Percentiles rank a stretch among this genome's conserved stretches.
Evolutionary conservation across 78 protist species (phyloP).

Genomic region (Paratrimastix pyriformis): DNA sequence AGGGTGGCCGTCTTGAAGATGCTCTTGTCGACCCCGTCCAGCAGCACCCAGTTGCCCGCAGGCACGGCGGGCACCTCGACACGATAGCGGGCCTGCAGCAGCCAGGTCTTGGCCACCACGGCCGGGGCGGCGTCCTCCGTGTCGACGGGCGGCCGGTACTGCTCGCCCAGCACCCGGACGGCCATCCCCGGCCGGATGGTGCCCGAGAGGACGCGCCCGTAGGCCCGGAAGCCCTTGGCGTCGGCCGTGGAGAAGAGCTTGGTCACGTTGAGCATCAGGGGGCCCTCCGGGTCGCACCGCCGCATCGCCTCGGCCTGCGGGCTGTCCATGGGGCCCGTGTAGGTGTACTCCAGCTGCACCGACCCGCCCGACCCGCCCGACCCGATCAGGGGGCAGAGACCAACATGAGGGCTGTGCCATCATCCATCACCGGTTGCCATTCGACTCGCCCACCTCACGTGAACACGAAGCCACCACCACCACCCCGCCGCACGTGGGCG

Average conservation of each 20-base stretch:
- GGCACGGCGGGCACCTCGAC: slow-evolving; percentile 47
- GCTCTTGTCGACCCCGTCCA: slow-evolving; percentile 77
- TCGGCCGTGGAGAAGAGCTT: slow-evolving; percentile 71
- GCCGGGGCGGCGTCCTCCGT: slow-evolving; percentile 69
- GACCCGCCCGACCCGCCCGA: background rate
- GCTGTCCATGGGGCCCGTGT: slow-evolving; percentile 59
- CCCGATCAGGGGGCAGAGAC: too few relatives aligned
- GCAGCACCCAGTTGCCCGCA: slow-evolving; percentile 84
- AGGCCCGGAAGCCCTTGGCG: slow-evolving; percentile 65
- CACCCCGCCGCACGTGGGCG: too few relatives aligned
- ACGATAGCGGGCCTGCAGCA: slow-evolving; percentile 57
- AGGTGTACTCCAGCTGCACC: slow-evolving; percentile 23
- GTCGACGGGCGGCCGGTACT: slow-evolving; percentile 71
- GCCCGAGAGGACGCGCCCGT: slow-evolving; percentile 74
- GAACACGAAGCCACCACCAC: too few relatives aligned
- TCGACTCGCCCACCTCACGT: too few relatives aligned
- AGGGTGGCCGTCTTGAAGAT: slow-evolving; percentile 43
- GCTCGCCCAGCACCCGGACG: slow-evolving; percentile 77
- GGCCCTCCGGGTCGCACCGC: slow-evolving; percentile 55
- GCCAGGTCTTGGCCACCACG: slow-evolving; percentile 30
- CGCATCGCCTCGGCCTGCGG: slow-evolving; percentile 40
- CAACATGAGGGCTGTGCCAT: too few relatives aligned
- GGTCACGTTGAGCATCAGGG: slow-evolving; percentile 92
- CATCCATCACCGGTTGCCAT: too few relatives aligned
- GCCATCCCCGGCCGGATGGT: slow-evolving; percentile 48